Evolutionary conservation across 768 basidiomycete genomes (phyloP).

Genomic region (Mycena vitilis): DNA sequence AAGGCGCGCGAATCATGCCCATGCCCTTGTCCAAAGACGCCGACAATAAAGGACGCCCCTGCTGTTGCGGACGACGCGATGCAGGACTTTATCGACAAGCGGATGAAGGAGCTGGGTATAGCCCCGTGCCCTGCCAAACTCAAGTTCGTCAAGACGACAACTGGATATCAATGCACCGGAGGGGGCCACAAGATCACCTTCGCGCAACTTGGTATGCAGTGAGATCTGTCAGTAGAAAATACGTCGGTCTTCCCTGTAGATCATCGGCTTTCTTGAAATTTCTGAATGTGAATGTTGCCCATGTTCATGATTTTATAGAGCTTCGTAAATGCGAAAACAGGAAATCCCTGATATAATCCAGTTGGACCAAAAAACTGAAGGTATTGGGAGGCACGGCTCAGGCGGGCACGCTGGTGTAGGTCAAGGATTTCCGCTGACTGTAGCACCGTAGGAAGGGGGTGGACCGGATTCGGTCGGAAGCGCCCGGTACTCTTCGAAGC

Average conservation of each 20-base stretch:
- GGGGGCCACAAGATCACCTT: not conserved
- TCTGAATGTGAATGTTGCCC: no score
- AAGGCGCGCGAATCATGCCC: not conserved
- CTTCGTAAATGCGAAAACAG: no score
- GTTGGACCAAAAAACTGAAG: not conserved
- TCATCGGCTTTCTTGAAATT: no score
- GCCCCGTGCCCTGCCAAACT: not conserved
- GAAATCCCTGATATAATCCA: not conserved
- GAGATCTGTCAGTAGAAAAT: not conserved
- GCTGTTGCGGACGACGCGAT: conserved; percentile 1
- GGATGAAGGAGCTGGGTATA: not conserved
- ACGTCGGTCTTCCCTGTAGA: no score
- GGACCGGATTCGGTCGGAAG: conserved; percentile 7
- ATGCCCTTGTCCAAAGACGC: not conserved
- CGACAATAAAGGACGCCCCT: conserved; percentile 6
- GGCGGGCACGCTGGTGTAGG: not conserved
- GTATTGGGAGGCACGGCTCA: no score
- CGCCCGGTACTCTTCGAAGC: conserved; percentile 29
- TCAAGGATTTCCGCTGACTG: conserved; percentile 24
- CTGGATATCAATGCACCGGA: conserved; percentile 8
- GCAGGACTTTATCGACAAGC: not conserved
- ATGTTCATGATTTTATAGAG: no score
- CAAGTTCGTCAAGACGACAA: not conserved
- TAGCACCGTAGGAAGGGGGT: conserved; percentile 33
- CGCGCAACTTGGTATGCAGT: not conserved